phyloP scores from a whole-genome alignment of 306 rosid species.

The Lithocarpus polystachyus region DNA sequence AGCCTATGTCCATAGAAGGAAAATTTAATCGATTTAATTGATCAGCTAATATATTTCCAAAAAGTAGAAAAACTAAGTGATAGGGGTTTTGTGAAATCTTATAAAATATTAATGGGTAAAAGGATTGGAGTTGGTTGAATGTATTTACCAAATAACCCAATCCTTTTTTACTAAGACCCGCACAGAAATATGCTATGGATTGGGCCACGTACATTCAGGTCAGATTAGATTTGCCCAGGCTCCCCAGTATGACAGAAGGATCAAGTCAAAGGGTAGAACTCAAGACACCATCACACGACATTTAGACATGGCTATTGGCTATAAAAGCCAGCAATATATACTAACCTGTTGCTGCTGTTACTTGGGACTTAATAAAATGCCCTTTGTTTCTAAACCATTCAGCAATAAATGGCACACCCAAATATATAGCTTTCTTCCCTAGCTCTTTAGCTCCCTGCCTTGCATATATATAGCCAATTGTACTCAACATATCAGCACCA shows the following conservation, averaged over 20 bases:
- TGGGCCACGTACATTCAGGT: too few relatives aligned
- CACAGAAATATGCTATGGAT: too few relatives aligned
- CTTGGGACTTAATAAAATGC: constrained; percentile 95
- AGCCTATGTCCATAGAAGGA: neutral
- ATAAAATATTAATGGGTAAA: too few relatives aligned
- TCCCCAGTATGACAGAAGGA: neutral
- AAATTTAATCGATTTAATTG: too few relatives aligned
- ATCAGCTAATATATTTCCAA: too few relatives aligned
- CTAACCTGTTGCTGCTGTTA: constrained; percentile 97
- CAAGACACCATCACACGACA: constrained; percentile 18
- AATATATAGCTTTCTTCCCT: constrained; percentile 92
- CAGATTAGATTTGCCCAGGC: too few relatives aligned
- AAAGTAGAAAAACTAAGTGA: too few relatives aligned
- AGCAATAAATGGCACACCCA: constrained; percentile 95
- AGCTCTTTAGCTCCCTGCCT: constrained; percentile 96
- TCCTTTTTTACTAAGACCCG: too few relatives aligned
- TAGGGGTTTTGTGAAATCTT: too few relatives aligned
- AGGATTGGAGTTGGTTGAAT: too few relatives aligned
- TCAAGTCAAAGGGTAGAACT: constrained; percentile 4
- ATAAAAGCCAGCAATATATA: constrained; percentile 11
- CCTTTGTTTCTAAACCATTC: constrained; percentile 99
- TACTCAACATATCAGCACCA: constrained; percentile 91
- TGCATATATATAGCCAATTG: constrained; percentile 94
- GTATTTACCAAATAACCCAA: too few relatives aligned
- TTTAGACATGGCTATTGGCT: constrained; percentile 7